Percentiles rank a stretch among this genome's conserved stretches.
These are phyloP conservation scores for Ilyonectria destructans DNA, from an alignment of 2,329 filamentous ascomycete genomes.

Conservation along the genomic window DNA sequence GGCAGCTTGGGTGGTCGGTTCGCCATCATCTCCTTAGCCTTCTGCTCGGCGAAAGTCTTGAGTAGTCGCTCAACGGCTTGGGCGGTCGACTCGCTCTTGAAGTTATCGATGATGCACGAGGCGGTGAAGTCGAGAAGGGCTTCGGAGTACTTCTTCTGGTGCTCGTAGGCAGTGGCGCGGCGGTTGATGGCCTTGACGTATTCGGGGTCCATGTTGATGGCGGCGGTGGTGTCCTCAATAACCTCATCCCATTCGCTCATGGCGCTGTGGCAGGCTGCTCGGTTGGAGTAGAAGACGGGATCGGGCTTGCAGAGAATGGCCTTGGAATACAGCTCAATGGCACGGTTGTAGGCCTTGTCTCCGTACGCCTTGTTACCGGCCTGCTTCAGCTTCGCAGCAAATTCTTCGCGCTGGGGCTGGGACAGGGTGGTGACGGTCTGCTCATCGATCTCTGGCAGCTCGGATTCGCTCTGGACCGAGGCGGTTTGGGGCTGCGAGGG, in stretches of 20 bases:
- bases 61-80: slow-evolving; percentile 92
- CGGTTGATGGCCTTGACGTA: slow-evolving; percentile 99
- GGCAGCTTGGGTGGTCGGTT: slow-evolving; percentile 92
- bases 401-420: slow-evolving; percentile 84
- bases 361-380: slow-evolving; percentile 97
- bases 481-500: slow-evolving; percentile 64
- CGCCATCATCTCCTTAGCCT: slow-evolving; percentile 90
- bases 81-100: slow-evolving; percentile 91
- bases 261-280: slow-evolving; percentile 97
- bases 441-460: slow-evolving; percentile 79
- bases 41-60: slow-evolving; percentile 96
- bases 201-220: slow-evolving; percentile 92
- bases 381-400: slow-evolving; percentile 92
- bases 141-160: slow-evolving; percentile 91
- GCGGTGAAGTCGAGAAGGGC: slow-evolving; percentile 98
- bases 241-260: slow-evolving; percentile 95
- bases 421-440: slow-evolving; percentile 67
- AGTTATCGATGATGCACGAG: slow-evolving; percentile 98
- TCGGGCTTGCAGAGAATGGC: slow-evolving; percentile 98
- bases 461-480: slow-evolving; percentile 73
- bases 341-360: slow-evolving; percentile 92
- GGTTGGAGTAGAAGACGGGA: slow-evolving; percentile 98
- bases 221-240: slow-evolving; percentile 95
- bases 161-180: slow-evolving; percentile 96
- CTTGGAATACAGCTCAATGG: slow-evolving; percentile 95